These are phyloP conservation scores for Apiosordaria backusii DNA, from an alignment of 495 filamentous ascomycete genomes.

Conservation along the genomic window DNA sequence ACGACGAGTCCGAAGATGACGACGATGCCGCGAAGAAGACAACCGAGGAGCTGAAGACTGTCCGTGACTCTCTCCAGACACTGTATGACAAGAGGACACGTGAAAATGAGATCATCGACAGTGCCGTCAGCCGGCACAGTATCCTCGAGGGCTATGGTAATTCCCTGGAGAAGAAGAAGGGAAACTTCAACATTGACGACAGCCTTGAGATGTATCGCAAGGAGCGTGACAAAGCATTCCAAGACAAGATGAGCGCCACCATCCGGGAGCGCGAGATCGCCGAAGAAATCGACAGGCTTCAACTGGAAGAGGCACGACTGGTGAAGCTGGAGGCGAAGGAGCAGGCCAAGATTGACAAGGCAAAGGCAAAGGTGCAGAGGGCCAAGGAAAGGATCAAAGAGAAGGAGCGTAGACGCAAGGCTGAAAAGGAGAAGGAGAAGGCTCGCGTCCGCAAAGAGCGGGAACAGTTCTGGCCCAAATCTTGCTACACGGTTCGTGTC, in stretches of 20 bases:
- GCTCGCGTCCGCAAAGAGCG: slow-evolving; percentile 50
- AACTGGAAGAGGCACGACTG: slow-evolving; percentile 33
- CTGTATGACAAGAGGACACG: slow-evolving; percentile 27
- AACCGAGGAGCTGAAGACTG: slow-evolving; percentile 27
- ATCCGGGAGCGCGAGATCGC: slow-evolving; percentile 31
- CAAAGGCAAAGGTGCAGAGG: slow-evolving; percentile 37
- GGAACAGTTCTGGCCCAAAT: slow-evolving; percentile 54
- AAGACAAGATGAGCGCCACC: slow-evolving; percentile 35
- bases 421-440: slow-evolving; percentile 48
- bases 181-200: slow-evolving; percentile 26
- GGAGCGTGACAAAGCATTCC: slow-evolving; percentile 48
- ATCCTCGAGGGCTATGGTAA: slow-evolving; percentile 46
- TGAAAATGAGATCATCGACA: slow-evolving; percentile 33
- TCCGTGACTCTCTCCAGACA: slow-evolving; percentile 27
- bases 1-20: slow-evolving; percentile 33
- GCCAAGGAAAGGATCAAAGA: slow-evolving; percentile 37
- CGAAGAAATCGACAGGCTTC: slow-evolving; percentile 37
- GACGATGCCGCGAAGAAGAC: slow-evolving; percentile 27
- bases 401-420: slow-evolving; percentile 40
- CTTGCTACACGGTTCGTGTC: slow-evolving; percentile 55
- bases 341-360: slow-evolving; percentile 29
- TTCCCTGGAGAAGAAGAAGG: slow-evolving; percentile 35
- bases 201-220: slow-evolving; percentile 44
- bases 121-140: slow-evolving; percentile 38
- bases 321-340: slow-evolving; percentile 29